phyloP scores from a whole-genome alignment of 2,329 filamentous ascomycete genomes.

The Trichocomaceae sp. region DNA sequence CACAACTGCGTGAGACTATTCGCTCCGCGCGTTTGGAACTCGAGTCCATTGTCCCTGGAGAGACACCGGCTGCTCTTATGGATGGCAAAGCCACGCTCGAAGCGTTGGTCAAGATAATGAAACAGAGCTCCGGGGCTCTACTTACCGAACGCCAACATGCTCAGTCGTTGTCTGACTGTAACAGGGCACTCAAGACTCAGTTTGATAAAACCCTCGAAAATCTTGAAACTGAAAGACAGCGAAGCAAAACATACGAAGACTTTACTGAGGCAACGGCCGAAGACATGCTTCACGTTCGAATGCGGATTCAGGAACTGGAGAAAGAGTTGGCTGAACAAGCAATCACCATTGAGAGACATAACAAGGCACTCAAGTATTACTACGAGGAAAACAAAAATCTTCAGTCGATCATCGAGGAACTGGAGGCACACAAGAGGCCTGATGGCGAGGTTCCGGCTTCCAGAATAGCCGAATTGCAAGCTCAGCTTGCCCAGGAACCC shows the following conservation, averaged over 20 bases:
- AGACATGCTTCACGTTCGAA: conserved; percentile 41
- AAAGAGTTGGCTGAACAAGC: conserved; percentile 35
- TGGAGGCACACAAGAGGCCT: conserved; percentile 35
- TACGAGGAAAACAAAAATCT: conserved; percentile 37
- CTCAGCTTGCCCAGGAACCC: conserved; percentile 29
- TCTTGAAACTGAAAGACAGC: conserved; percentile 32
- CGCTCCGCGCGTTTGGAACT: conserved; percentile 39
- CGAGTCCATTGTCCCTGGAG: conserved; percentile 39
- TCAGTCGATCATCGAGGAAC: conserved; percentile 35
- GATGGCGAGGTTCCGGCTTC: conserved; percentile 24
- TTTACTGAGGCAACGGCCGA: conserved; percentile 37
- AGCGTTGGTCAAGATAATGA: conserved; percentile 35
- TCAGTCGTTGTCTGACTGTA: conserved; percentile 30
- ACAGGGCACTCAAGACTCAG: conserved; percentile 37
- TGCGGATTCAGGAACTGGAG: conserved; percentile 38
- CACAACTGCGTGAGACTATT: conserved; percentile 34
- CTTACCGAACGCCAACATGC: conserved; percentile 28
- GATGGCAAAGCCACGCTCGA: conserved; percentile 36
- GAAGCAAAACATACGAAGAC: conserved; percentile 34
- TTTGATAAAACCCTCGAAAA: conserved; percentile 38
- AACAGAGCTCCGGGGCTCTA: conserved; percentile 29
- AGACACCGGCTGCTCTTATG: conserved; percentile 33
- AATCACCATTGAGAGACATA: conserved; percentile 36
- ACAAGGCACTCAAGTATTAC: conserved; percentile 39
- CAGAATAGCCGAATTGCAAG: conserved; percentile 29